Evolutionary conservation across 1,284 basidiomycete genomes (phyloP), one percentile per base, ranked within the genome.

Genomic region (Phylloboletellus chloephorus): DNA sequence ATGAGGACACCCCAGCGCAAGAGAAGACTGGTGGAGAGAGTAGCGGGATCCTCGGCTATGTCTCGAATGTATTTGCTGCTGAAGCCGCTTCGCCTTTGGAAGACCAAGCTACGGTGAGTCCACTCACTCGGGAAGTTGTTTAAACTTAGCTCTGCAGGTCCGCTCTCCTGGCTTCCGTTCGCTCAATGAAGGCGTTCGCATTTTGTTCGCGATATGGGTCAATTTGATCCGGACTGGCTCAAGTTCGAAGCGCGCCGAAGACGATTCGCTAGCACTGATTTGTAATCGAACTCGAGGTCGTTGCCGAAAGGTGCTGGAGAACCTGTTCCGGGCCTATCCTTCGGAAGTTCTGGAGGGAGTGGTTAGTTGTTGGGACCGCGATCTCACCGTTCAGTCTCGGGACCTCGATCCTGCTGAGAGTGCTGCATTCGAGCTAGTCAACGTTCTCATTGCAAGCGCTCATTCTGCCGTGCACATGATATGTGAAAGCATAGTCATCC

Each of bases 401-500:
- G 62, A 67, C 22, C 59, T 66, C 24, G 57, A 56, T 25, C 44
- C 61, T n/a, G 61, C 67, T 12, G 71, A 70, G 13, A 73, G 72
- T 37, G 68, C 74, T 7, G 73, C 85, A 2, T 93, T 95, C 53
- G 86, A 92, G 44, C 75, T 96, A 31, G 69, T 96, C 8, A 89
- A 94, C 55, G 67, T 82, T 10, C 73, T 98, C 13, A 79, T 92
- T 2, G 76, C 89, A 1, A 95, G 80, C 56, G 86, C 91, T 2
- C 91, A 94, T 56, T 88, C 79, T 48, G 82, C 89, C 2, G 90
- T 97, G 1, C 84, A 92, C 47, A 88, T 94, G 73, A 68, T 94
- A 13, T 94, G 88, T 58, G 93, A 97, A 59, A 82, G 83, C 52
- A 84, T 90, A 37, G 69, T 71, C 26, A 63, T 67, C 49, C 74